A percentile compares a stretch with the other conserved stretches of the same genome.
Evolutionary conservation across 2,329 filamentous ascomycete genomes (phyloP).

Genomic region (Trichophyton verrucosum): DNA sequence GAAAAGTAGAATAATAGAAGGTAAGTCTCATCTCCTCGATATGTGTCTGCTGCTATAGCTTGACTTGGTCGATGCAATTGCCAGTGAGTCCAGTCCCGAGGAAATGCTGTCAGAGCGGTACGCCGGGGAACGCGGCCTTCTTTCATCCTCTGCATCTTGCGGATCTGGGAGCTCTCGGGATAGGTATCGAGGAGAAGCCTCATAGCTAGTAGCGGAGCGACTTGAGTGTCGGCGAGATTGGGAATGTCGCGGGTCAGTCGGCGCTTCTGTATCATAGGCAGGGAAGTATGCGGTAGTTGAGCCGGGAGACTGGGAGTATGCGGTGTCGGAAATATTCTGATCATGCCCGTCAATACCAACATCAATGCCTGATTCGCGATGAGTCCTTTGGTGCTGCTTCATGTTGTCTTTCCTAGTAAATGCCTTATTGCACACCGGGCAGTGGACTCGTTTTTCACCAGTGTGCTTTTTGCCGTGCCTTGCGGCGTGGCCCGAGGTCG

Average conservation of each 20-base stretch:
- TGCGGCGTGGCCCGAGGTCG: constrained; percentile 55
- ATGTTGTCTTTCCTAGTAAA: constrained; percentile 59
- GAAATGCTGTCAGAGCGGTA: constrained; percentile 8
- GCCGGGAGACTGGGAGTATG: background rate
- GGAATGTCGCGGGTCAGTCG: background rate
- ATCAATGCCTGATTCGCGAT: constrained; percentile 30
- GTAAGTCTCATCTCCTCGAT: background rate
- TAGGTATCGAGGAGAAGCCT: background rate
- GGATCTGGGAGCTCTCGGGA: background rate
- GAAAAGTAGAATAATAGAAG: background rate
- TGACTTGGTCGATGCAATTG: constrained; percentile 8
- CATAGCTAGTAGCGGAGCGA: constrained; percentile 6
- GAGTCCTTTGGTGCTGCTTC: constrained; percentile 55
- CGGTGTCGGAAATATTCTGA: background rate
- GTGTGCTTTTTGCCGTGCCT: constrained; percentile 58
- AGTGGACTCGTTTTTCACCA: constrained; percentile 55
- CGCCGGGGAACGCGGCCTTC: background rate
- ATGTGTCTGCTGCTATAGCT: constrained; percentile 1
- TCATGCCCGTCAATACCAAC: constrained; percentile 12
- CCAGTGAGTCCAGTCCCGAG: constrained; percentile 8
- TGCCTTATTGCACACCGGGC: constrained; percentile 54
- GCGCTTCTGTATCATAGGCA: constrained; percentile 3
- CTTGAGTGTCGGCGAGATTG: constrained; percentile 5
- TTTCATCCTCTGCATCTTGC: background rate
- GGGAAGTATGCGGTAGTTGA: background rate